phyloP scores from a whole-genome alignment of 768 basidiomycete genomes.

The Trametes coccinea region DNA sequence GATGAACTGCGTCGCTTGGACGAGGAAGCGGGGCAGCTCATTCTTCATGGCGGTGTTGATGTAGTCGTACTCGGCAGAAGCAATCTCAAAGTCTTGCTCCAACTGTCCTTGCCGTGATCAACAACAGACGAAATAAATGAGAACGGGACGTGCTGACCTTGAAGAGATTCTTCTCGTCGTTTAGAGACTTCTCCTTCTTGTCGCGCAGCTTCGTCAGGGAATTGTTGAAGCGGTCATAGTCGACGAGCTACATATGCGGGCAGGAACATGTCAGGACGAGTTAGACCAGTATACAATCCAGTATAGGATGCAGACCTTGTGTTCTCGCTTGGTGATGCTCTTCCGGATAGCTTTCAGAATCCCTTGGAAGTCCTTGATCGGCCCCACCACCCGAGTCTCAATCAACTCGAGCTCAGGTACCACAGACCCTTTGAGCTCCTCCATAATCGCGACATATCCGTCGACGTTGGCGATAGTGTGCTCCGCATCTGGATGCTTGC shows the following conservation, averaged over 20 bases:
- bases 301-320: constrained; percentile 62
- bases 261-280: not conserved
- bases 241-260: constrained; percentile 57
- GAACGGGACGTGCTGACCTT: constrained; percentile 54
- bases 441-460: constrained; percentile 70
- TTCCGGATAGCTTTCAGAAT: constrained; percentile 90
- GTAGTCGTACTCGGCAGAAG: constrained; percentile 90
- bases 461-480: constrained; percentile 80
- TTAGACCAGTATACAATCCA: too few species aligned
- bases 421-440: constrained; percentile 77
- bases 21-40: constrained; percentile 93
- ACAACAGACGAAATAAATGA: constrained; percentile 25
- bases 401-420: constrained; percentile 94
- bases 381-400: constrained; percentile 79
- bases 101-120: constrained; percentile 45
- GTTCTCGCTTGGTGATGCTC: constrained; percentile 93
- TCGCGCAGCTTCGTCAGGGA: constrained; percentile 93
- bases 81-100: constrained; percentile 94
- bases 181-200: constrained; percentile 97
- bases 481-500: constrained; percentile 74
- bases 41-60: constrained; percentile 88
- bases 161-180: constrained; percentile 96
- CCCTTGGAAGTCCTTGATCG: constrained; percentile 85
- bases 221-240: constrained; percentile 97
- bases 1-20: constrained; percentile 84